These are phyloP conservation scores for Rhizopus sp. DNA, from an alignment of 371 early-diverging fungal species.

Conservation along the genomic window DNA sequence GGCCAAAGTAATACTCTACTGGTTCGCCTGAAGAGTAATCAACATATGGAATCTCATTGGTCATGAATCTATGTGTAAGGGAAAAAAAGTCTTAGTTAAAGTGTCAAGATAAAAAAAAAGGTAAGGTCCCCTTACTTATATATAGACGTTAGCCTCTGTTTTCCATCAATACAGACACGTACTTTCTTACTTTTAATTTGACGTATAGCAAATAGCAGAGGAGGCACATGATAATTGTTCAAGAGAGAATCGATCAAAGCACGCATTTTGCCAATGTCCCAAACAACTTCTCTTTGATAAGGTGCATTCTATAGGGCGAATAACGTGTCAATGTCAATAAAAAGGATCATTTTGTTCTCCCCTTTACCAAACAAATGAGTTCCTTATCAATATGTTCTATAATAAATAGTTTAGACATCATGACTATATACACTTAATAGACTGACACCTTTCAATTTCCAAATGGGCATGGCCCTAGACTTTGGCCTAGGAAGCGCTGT, in stretches of 20 bases:
- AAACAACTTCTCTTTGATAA: conserved; percentile 43
- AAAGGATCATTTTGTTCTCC: neutral
- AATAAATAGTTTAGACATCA: neutral
- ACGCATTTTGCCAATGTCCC: conserved; percentile 33
- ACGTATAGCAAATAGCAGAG: conserved; percentile 30
- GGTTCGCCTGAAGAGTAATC: conserved; percentile 12
- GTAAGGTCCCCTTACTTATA: conserved; percentile 22
- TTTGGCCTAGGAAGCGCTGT: neutral
- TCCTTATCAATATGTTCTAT: conserved; percentile 12
- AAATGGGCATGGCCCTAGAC: conserved; percentile 2
- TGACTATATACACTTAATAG: neutral
- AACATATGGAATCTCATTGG: conserved; percentile 35
- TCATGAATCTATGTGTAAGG: conserved; percentile 32
- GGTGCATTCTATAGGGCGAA: conserved; percentile 37
- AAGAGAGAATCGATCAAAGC: conserved; percentile 38
- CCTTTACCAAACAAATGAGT: conserved; percentile 10
- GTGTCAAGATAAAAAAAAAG: neutral
- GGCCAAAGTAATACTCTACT: conserved; percentile 13
- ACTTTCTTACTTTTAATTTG: conserved; percentile 5
- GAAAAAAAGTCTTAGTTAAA: neutral
- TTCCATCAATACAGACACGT: conserved; percentile 42
- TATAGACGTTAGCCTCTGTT: conserved; percentile 39
- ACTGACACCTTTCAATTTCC: conserved; percentile 13
- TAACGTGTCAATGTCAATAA: neutral
- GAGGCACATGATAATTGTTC: conserved; percentile 42